A percentile compares a stretch with the other conserved stretches of the same genome.
These are phyloP conservation scores for Digitaria exilis DNA, from an alignment of 202 grass and related monocot species.

Conservation along the genomic window DNA sequence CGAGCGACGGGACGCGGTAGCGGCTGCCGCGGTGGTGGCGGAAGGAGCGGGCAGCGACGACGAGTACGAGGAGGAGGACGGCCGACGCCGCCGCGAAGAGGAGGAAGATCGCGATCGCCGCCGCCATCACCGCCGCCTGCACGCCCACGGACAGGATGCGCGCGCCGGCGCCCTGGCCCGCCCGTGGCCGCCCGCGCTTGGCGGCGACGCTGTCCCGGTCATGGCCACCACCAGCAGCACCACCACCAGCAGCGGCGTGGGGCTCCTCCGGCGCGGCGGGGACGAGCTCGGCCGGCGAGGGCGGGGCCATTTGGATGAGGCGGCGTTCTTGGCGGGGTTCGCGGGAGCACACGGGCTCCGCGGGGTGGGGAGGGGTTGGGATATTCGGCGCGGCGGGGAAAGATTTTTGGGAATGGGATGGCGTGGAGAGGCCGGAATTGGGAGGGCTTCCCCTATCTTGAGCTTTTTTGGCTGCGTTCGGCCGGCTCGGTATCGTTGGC, in stretches of 20 bases:
- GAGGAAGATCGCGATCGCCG: constrained; percentile 54
- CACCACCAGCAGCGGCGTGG: not conserved
- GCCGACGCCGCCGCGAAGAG: constrained; percentile 54
- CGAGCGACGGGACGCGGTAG: constrained; percentile 6
- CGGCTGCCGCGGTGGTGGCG: constrained; percentile 30
- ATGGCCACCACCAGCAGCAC: too few relatives aligned
- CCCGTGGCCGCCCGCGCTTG: not conserved
- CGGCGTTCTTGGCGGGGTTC: not conserved
- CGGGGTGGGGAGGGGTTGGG: not conserved
- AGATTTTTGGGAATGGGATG: constrained; percentile 12
- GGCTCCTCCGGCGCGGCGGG: not conserved
- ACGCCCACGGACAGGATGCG: constrained; percentile 51
- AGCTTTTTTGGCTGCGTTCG: not conserved
- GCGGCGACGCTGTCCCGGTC: not conserved
- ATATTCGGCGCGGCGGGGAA: not conserved
- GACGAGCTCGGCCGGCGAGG: not conserved
- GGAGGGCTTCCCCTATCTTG: not conserved
- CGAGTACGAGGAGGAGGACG: constrained; percentile 58
- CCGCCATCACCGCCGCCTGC: constrained; percentile 55
- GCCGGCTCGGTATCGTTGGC: too few relatives aligned
- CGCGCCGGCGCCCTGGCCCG: constrained; percentile 31
- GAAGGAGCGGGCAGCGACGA: constrained; percentile 57
- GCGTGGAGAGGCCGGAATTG: constrained; percentile 13
- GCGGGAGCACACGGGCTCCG: not conserved
- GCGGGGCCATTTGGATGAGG: constrained; percentile 22